Evolutionary conservation across 805 yeast species (phyloP).

Genomic region (Wickerhamomyces mucosus): DNA sequence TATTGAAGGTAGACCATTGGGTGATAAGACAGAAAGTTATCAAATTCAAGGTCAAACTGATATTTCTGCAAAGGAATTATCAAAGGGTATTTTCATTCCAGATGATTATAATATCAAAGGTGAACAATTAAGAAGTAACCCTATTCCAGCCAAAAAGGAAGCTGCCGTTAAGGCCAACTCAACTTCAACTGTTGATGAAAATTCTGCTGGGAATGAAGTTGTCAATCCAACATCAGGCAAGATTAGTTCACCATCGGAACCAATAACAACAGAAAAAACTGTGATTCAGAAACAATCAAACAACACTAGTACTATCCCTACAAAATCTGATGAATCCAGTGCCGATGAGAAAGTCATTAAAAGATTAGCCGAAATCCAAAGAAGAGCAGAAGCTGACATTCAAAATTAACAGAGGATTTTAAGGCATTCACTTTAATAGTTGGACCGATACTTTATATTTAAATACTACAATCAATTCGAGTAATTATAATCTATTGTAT

Average conservation of each 20-base stretch:
- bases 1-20: conserved; percentile 3
- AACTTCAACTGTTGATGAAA: no score
- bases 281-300: background rate
- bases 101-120: background rate
- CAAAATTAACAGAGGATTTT: no score
- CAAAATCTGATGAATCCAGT: no score
- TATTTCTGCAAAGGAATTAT: conserved; percentile 5
- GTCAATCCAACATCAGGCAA: conserved; percentile 4
- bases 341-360: no score
- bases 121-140: background rate
- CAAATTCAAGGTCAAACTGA: conserved; percentile 4
- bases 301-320: no score
- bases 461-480: no score
- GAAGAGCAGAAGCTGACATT: no score
- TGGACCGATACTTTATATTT: no score
- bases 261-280: background rate
- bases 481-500: no score
- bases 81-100: background rate
- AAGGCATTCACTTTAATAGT: no score
- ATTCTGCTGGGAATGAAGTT: background rate
- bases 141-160: background rate
- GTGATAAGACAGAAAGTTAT: conserved; percentile 3
- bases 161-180: no score
- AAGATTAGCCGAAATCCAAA: no score
- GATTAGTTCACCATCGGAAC: conserved; percentile 1